Percentiles rank a stretch among this genome's conserved stretches.
phyloP scores from a whole-genome alignment of 192 early-diverging fungal species.

The Paraglomus brasilianum region DNA sequence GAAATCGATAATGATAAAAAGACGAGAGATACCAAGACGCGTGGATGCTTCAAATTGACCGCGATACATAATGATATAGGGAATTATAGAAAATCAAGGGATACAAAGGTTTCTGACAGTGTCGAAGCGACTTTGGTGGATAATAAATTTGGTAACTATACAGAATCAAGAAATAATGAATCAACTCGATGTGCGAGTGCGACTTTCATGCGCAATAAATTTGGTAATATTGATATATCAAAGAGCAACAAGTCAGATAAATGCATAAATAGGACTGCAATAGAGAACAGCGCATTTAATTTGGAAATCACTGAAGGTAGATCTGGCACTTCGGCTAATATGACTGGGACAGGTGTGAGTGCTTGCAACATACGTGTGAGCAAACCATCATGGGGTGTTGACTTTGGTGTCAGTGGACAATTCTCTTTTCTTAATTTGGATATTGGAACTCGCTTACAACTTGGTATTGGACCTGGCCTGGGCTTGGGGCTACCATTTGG shows the following conservation, averaged over 20 bases:
- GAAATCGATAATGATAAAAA: background rate
- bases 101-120: background rate
- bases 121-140: background rate
- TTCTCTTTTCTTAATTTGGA: constrained; percentile 5
- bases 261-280: background rate
- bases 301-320: background rate
- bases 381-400: constrained; percentile 24
- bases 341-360: constrained; percentile 13
- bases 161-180: background rate
- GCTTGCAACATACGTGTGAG: constrained; percentile 3
- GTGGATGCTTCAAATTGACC: background rate
- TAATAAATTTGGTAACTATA: background rate
- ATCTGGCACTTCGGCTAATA: background rate
- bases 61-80: background rate
- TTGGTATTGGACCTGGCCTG: constrained; percentile 17
- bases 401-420: constrained; percentile 24
- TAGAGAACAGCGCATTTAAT: constrained; percentile 11
- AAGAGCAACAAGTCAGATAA: too few relatives aligned
- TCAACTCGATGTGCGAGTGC: background rate
- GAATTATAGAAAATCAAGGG: background rate
- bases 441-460: constrained; percentile 24
- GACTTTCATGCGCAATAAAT: background rate
- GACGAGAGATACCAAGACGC: background rate
- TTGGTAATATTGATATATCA: constrained; percentile 3
- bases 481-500: constrained; percentile 20